Evolutionary conservation across 257 asterid genomes (phyloP).

Genomic region (Plantago elongata): DNA sequence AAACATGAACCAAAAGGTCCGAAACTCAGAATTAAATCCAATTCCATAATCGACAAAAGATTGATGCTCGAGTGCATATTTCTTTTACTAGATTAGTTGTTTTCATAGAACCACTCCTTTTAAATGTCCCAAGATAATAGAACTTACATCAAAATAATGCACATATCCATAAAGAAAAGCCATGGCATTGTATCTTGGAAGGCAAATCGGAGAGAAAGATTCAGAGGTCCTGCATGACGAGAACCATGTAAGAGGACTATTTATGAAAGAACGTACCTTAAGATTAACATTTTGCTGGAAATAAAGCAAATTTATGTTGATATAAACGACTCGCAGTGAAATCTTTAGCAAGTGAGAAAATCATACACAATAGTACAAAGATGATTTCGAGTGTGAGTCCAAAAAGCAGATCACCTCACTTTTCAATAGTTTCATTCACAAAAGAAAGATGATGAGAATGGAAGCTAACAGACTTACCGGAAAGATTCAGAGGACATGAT

Average conservation of each 20-base stretch:
- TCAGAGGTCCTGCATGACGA: slow-evolving; percentile 85
- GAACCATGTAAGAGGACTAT: slow-evolving; percentile 17
- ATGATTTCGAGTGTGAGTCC: slow-evolving; percentile 12
- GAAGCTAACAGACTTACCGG: slow-evolving; percentile 41
- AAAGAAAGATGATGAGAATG: neutral
- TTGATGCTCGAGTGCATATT: neutral
- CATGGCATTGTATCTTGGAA: slow-evolving; percentile 95
- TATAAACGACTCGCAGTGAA: neutral
- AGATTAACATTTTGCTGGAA: neutral
- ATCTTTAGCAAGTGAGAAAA: neutral
- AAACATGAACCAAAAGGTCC: slow-evolving; percentile 12
- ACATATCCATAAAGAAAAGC: slow-evolving; percentile 94
- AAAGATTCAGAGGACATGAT: slow-evolving; percentile 92
- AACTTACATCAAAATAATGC: slow-evolving; percentile 95
- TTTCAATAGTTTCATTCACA: neutral
- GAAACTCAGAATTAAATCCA: slow-evolving; percentile 1
- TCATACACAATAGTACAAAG: neutral
- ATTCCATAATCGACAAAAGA: neutral
- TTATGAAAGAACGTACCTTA: slow-evolving; percentile 5
- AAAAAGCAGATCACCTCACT: slow-evolving; percentile 12
- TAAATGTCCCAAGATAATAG: slow-evolving; percentile 7
- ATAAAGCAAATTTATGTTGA: neutral
- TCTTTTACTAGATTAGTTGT: slow-evolving; percentile 4
- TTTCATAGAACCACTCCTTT: slow-evolving; percentile 3
- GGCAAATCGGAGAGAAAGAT: slow-evolving; percentile 97